Base-by-base conservation (phyloP, 108 stramenopile genomes). In the Epipyxis sp. region DNA sequence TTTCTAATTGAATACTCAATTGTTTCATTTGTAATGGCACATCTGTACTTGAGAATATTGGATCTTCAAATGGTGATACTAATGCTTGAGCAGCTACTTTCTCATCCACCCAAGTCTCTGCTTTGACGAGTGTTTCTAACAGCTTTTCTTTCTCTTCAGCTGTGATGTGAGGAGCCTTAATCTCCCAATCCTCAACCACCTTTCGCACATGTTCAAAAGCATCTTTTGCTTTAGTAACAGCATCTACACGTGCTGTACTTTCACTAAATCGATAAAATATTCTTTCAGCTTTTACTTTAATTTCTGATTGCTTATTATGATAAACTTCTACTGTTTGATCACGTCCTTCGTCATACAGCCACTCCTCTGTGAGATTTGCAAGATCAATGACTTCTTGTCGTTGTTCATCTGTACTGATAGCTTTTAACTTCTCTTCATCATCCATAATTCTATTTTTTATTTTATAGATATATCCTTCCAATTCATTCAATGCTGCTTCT, bases 261-360 rank as follows among this genome's bases (percentile, higher is more conserved):
- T 96, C 97, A 30, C 84, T 76, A 59, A 88, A 68, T 40, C 97
- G 92, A 84, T 90, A 87, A 79, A 91, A 89, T 35, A 92, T 81
- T 76, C 91, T 90, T 72, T 93, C 91, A 13, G 90, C 89, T 13
- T 92, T 94, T 45, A 69, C 84, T 1, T 92, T 87, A 1, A 97
- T 82, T 69, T 91, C 92, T n/a, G 67, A 80, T 65, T 87, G 90
- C 86, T 94, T 96, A 32, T 74, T 86, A 40, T 89, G 68, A 85
- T 92, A 95, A 3, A 92, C 91, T 0, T 78, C 77, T 57, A 95
- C 82, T 77, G 93, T 93, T 65, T 93, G 93, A 78, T 82, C 86
- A 84, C 88, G 91, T 44, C 94, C 97, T 30, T 96, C 96, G 68
- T 95, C 95, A 72, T 96, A 93, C 79, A 99, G 87, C 98, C 98